These are phyloP conservation scores for Stromatinia cepivora DNA, from an alignment of 2,329 filamentous ascomycete genomes.

Conservation along the genomic window DNA sequence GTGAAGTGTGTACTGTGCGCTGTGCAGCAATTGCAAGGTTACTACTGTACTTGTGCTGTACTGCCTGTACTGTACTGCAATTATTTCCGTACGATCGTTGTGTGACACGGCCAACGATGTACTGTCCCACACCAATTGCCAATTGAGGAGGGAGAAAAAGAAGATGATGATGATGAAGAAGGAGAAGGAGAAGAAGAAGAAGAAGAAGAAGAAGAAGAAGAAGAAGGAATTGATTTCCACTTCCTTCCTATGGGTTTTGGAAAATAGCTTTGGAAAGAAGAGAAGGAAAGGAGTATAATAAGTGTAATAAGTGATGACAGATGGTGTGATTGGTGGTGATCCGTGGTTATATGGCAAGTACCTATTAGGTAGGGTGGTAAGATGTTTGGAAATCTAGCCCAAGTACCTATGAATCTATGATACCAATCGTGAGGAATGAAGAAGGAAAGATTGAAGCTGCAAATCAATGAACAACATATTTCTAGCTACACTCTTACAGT, in stretches of 20 bases:
- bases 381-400: conserved; percentile 1
- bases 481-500: neutral
- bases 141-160: neutral
- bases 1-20: neutral
- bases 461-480: conserved; percentile 3
- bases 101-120: conserved; percentile 17
- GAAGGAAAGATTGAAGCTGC: neutral
- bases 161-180: neutral
- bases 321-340: neutral
- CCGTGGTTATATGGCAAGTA: neutral
- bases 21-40: conserved; percentile 12
- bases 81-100: conserved; percentile 15
- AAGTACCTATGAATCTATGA: neutral
- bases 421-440: neutral
- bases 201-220: neutral
- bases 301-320: neutral
- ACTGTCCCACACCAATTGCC: neutral
- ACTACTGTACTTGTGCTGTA: conserved; percentile 4
- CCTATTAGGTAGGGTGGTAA: neutral
- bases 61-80: neutral
- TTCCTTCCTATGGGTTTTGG: too few relatives aligned
- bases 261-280: too few relatives aligned
- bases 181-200: neutral
- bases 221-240: neutral
- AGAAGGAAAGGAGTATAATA: neutral